Conservation (phyloP, 1,139 yeast species). For the Nakaseomyces delphensis region DNA sequence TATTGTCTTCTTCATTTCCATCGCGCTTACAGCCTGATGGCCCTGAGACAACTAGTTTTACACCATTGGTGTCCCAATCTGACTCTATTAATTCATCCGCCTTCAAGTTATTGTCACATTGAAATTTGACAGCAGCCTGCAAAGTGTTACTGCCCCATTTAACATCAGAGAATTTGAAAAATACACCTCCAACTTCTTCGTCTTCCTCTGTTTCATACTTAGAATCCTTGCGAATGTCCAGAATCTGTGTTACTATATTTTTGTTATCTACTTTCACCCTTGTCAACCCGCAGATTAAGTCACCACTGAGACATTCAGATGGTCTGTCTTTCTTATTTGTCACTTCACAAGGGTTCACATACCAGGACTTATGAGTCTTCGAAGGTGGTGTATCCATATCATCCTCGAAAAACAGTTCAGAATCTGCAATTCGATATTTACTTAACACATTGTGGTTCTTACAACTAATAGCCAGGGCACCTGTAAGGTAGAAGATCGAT, state of each 20-base stretch:
- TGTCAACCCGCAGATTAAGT: conserved; percentile 65
- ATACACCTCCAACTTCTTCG: conserved; percentile 10
- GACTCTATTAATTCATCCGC: conserved; percentile 29
- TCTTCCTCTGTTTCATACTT: conserved; percentile 14
- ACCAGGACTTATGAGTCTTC: conserved; percentile 54
- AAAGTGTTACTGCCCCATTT: conserved; percentile 62
- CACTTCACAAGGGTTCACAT: conserved; percentile 50
- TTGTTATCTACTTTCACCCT: conserved; percentile 37
- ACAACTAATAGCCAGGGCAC: conserved; percentile 17
- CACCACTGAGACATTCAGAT: conserved; percentile 52
- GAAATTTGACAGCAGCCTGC: conserved; percentile 43
- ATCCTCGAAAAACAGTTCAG: conserved; percentile 17
- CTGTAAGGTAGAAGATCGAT: background rate
- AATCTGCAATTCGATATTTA: conserved; percentile 18
- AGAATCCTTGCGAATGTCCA: conserved; percentile 19
- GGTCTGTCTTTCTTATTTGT: conserved; percentile 21
- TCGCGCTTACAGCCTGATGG: conserved; percentile 31
- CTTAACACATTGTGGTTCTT: conserved; percentile 19
- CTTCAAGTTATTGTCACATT: conserved; percentile 41
- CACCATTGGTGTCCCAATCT: conserved; percentile 22
- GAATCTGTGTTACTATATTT: conserved; percentile 27
- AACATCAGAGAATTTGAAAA: conserved; percentile 45
- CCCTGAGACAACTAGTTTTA: conserved; percentile 22
- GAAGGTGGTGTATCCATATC: conserved; percentile 71
- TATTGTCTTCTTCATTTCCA: conserved; percentile 12